Conservation (phyloP, 495 filamentous ascomycete genomes). For the Neurospora sp. region DNA sequence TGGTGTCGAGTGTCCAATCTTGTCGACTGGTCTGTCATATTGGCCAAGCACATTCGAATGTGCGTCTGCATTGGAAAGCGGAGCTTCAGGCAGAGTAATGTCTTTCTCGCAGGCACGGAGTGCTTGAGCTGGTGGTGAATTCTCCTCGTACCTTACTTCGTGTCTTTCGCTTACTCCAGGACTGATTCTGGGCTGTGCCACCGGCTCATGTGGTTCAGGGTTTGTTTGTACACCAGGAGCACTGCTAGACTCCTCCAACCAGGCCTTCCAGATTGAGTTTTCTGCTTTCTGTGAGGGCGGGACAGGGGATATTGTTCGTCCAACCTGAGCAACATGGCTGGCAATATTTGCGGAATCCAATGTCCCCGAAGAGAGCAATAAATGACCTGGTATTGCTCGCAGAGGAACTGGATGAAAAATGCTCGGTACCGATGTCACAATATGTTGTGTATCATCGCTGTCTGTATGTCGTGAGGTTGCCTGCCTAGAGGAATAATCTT, state of each 20-base stretch:
- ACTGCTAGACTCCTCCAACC: conserved; percentile 11
- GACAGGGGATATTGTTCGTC: conserved; percentile 5
- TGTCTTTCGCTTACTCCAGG: conserved; percentile 17
- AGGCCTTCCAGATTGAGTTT: conserved; percentile 13
- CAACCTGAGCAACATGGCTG: conserved; percentile 18
- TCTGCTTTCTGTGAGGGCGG: conserved; percentile 11
- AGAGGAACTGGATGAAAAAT: conserved; percentile 10
- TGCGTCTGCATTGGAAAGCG: not conserved
- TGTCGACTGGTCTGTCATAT: not conserved
- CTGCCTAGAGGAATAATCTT: not conserved
- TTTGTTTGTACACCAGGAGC: not conserved
- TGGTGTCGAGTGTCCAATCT: not conserved
- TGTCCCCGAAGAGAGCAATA: not conserved
- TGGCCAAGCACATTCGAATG: not conserved
- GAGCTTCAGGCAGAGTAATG: not conserved
- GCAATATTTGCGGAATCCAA: conserved; percentile 11
- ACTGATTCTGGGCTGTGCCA: conserved; percentile 6
- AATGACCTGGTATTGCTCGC: conserved; percentile 1
- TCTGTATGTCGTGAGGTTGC: not conserved
- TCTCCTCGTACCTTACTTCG: not conserved
- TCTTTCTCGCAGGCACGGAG: not conserved
- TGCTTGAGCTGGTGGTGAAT: not conserved
- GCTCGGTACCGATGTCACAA: conserved; percentile 2
- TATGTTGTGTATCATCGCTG: conserved; percentile 5
- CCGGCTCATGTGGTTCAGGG: not conserved